Conservation (phyloP, 371 early-diverging fungal genomes). For the Mucor circinelloides region DNA sequence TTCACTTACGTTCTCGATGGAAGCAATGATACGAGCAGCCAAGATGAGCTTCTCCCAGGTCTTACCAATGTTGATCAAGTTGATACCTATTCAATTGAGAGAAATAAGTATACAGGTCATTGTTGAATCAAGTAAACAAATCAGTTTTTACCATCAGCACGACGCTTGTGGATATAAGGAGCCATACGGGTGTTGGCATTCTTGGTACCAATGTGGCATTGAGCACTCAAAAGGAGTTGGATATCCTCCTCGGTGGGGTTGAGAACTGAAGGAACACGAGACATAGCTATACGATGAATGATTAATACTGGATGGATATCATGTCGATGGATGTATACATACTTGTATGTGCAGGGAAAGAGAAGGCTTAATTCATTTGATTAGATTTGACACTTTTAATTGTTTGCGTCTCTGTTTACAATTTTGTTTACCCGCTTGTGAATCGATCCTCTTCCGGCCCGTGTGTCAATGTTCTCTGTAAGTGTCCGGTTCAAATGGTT, state of each 20-base stretch:
- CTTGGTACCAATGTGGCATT: slow-evolving; percentile 91
- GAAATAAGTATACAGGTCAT: neutral
- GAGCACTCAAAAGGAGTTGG: slow-evolving; percentile 91
- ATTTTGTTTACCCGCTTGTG: neutral
- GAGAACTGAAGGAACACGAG: slow-evolving; percentile 48
- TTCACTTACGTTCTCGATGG: slow-evolving; percentile 87
- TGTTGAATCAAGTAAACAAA: neutral
- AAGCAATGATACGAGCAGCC: slow-evolving; percentile 97
- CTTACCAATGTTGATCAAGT: slow-evolving; percentile 98
- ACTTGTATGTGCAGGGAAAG: slow-evolving; percentile 35
- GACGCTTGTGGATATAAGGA: slow-evolving; percentile 94
- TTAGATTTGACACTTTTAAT: slow-evolving; percentile 9
- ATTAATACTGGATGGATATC: slow-evolving; percentile 11
- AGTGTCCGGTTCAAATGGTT: neutral
- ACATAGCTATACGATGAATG: slow-evolving; percentile 25
- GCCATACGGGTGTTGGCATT: slow-evolving; percentile 90
- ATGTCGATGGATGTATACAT: slow-evolving; percentile 31
- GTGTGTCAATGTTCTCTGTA: neutral
- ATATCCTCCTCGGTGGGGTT: slow-evolving; percentile 89
- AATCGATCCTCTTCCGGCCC: neutral
- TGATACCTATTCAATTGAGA: slow-evolving; percentile 47
- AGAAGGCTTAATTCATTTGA: slow-evolving; percentile 20
- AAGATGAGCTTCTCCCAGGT: slow-evolving; percentile 99
- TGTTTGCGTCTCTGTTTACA: neutral
- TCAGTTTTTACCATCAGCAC: slow-evolving; percentile 78